phyloP scores from a whole-genome alignment of 371 early-diverging fungal genomes.

The Mortierella sp. region DNA sequence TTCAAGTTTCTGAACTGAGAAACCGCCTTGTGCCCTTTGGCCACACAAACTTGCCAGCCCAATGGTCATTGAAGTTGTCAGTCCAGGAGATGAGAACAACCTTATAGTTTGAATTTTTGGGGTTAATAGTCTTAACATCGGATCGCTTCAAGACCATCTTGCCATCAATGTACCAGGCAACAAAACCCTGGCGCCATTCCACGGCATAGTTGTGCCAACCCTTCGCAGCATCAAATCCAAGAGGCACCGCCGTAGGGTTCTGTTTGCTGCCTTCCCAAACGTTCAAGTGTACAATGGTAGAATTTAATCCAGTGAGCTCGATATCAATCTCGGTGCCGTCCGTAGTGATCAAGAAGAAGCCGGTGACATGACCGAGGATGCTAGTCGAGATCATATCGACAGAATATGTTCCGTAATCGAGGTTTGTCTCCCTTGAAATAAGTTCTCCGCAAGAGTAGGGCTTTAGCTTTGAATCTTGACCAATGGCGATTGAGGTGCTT shows the following conservation, averaged over 20 bases:
- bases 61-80: conserved; percentile 8
- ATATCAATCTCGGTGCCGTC: conserved; percentile 38
- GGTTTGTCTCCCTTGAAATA: conserved; percentile 10
- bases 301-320: conserved; percentile 43
- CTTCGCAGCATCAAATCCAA: conserved; percentile 35
- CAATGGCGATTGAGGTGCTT: conserved; percentile 26
- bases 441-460: conserved; percentile 39
- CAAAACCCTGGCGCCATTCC: conserved; percentile 32
- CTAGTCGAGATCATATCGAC: conserved; percentile 40
- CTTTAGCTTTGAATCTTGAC: neutral
- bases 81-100: conserved; percentile 45
- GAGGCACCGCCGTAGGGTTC: conserved; percentile 13
- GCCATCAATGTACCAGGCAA: conserved; percentile 44
- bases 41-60: conserved; percentile 46
- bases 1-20: conserved; percentile 34
- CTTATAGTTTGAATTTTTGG: conserved; percentile 9
- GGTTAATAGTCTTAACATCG: conserved; percentile 16
- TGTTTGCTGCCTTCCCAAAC: conserved; percentile 29
- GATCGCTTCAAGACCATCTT: conserved; percentile 27
- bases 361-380: conserved; percentile 36
- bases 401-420: conserved; percentile 39
- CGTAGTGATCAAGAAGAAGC: conserved; percentile 31
- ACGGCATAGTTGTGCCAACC: conserved; percentile 44
- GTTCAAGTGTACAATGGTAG: conserved; percentile 20
- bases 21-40: conserved; percentile 5